phyloP scores from a whole-genome alignment of 208 protist genomes.

The Trypanosomatidae sp. region DNA sequence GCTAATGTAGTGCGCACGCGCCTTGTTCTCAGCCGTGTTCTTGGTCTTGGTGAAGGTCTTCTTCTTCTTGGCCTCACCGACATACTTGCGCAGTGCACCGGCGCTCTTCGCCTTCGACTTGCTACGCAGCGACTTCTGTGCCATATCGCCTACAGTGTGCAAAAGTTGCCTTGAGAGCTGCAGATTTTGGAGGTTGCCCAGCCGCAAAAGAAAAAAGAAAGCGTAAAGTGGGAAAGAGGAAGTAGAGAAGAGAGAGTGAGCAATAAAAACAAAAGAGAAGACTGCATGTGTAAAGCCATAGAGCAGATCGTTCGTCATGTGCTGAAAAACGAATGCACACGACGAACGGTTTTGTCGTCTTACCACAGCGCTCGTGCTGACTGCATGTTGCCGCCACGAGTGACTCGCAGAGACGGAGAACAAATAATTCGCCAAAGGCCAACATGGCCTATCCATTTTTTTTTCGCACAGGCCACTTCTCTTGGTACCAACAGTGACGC shows the following conservation, averaged over 20 bases:
- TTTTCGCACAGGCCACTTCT: too few relatives aligned
- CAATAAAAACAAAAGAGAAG: neutral
- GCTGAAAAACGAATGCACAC: too few relatives aligned
- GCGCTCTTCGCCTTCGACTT: slow-evolving; percentile 75
- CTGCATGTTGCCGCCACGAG: too few relatives aligned
- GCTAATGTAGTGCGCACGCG: slow-evolving; percentile 80
- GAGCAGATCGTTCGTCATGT: too few relatives aligned
- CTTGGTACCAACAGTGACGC: too few relatives aligned
- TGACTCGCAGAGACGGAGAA: too few relatives aligned
- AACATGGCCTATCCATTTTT: too few relatives aligned
- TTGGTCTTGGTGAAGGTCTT: slow-evolving; percentile 61
- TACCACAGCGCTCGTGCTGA: too few relatives aligned
- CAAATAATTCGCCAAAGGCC: too few relatives aligned
- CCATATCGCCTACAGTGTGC: slow-evolving; percentile 52
- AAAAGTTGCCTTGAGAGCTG: too few relatives aligned
- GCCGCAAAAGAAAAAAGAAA: too few relatives aligned
- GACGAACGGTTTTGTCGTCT: neutral
- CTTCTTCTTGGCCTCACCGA: slow-evolving; percentile 83
- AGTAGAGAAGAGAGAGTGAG: neutral
- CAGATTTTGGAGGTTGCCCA: too few relatives aligned
- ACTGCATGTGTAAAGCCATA: neutral
- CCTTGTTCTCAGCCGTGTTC: slow-evolving; percentile 59
- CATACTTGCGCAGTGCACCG: slow-evolving; percentile 82
- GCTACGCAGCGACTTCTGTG: slow-evolving; percentile 69
- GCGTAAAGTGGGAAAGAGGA: neutral